These are phyloP conservation scores for Penicillium desertorum DNA, from an alignment of 495 filamentous ascomycete genomes.

Conservation along the genomic window DNA sequence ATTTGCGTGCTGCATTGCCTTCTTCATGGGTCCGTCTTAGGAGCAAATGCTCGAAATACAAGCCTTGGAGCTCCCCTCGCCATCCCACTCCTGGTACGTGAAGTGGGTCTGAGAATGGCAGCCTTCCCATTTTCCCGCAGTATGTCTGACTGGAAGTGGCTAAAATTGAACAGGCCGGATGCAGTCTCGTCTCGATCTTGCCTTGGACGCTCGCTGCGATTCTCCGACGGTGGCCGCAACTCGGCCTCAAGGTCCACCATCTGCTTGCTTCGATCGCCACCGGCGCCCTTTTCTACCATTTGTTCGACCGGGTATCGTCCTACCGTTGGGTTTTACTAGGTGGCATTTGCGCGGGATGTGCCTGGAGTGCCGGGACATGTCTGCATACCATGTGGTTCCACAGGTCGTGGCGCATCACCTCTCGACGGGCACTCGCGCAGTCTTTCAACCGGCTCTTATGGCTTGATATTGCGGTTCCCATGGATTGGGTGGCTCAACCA, in stretches of 20 bases:
- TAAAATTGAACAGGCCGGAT: too few relatives aligned
- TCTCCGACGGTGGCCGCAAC: conserved; percentile 7
- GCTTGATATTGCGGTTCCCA: conserved; percentile 12
- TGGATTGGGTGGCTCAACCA: conserved; percentile 1
- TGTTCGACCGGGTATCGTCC: background rate
- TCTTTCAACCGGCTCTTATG: conserved; percentile 11
- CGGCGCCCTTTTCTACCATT: conserved; percentile 8
- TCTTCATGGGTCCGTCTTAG: too few relatives aligned
- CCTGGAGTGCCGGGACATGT: background rate
- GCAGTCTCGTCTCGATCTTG: background rate
- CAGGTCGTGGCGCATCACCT: conserved; percentile 4
- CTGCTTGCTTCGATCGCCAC: background rate
- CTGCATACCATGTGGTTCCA: conserved; percentile 7
- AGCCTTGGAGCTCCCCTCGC: too few relatives aligned
- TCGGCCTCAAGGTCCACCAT: conserved; percentile 7
- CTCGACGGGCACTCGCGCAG: background rate
- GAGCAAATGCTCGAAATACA: too few relatives aligned
- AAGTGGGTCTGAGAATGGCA: too few relatives aligned
- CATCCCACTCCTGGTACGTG: too few relatives aligned
- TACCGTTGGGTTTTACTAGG: conserved; percentile 13
- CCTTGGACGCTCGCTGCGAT: conserved; percentile 11
- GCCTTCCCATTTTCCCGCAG: too few relatives aligned
- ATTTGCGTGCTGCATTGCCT: too few relatives aligned
- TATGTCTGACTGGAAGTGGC: too few relatives aligned
- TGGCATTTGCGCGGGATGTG: conserved; percentile 2